A percentile compares a stretch with the other conserved stretches of the same genome.
Conservation (phyloP, 129 eudicot genomes). For the Saussurea involucrata region DNA sequence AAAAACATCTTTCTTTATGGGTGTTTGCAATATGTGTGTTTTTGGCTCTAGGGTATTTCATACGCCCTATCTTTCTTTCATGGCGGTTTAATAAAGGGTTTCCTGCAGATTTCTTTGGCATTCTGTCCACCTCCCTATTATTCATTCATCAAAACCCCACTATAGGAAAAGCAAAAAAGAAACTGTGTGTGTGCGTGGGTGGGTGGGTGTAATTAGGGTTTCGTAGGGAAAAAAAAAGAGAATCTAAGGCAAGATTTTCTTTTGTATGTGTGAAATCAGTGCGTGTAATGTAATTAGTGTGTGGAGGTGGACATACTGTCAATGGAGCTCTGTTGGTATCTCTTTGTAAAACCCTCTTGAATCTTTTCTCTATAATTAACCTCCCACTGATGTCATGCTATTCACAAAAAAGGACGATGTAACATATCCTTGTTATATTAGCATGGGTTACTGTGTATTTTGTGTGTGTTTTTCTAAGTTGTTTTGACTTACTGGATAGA, state of each 20-base stretch:
- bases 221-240: background rate
- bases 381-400: background rate
- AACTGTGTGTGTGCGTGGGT: background rate
- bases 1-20: background rate
- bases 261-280: background rate
- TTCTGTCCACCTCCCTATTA: slow-evolving; percentile 97
- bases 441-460: background rate
- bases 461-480: background rate
- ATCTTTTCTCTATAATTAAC: background rate
- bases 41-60: background rate
- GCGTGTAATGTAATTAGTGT: background rate
- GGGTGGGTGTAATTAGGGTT: slow-evolving; percentile 13
- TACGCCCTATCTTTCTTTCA: slow-evolving; percentile 23
- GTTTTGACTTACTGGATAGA: slow-evolving; percentile 19
- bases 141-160: background rate
- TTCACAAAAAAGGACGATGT: background rate
- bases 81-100: slow-evolving; percentile 80
- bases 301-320: slow-evolving; percentile 99
- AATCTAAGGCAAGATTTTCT: background rate
- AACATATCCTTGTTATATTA: background rate
- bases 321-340: slow-evolving; percentile 88
- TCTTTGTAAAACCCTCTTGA: slow-evolving; percentile 76
- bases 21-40: background rate
- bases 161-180: background rate
- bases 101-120: slow-evolving; percentile 89